phyloP scores from a whole-genome alignment of 495 filamentous ascomycete species.

The Penicillium parvum region DNA sequence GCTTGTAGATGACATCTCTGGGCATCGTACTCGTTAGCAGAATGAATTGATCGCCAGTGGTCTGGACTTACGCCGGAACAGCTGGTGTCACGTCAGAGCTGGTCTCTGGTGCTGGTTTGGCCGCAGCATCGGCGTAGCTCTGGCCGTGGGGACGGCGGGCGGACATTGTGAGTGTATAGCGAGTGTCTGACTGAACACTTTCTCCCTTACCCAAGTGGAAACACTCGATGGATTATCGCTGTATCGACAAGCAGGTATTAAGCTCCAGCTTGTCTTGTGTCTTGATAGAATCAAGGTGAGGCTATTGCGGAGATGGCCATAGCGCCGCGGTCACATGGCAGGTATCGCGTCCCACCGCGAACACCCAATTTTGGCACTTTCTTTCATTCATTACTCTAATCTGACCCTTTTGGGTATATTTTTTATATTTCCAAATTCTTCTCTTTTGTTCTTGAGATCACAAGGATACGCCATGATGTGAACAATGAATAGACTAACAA shows the following conservation, averaged over 20 bases:
- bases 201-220: no score
- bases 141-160: slow-evolving; percentile 31
- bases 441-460: no score
- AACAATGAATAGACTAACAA: neutral
- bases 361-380: no score
- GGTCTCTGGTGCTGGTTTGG: slow-evolving; percentile 20
- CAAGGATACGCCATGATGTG: no score
- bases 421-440: no score
- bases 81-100: slow-evolving; percentile 55
- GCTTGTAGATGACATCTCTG: slow-evolving; percentile 84
- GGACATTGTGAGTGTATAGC: slow-evolving; percentile 19
- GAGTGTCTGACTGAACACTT: no score
- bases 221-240: no score
- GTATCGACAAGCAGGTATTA: no score
- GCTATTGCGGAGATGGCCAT: slow-evolving; percentile 18
- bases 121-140: slow-evolving; percentile 31
- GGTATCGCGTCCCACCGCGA: neutral
- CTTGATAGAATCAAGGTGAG: neutral
- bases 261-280: slow-evolving; percentile 1
- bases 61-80: slow-evolving; percentile 62
- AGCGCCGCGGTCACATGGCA: slow-evolving; percentile 11
- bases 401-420: neutral
- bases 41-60: neutral
- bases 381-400: neutral
- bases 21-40: neutral